A percentile compares a stretch with the other conserved stretches of the same genome.
Conservation (phyloP, 768 basidiomycete species). For the Boletellus ananiceps region DNA sequence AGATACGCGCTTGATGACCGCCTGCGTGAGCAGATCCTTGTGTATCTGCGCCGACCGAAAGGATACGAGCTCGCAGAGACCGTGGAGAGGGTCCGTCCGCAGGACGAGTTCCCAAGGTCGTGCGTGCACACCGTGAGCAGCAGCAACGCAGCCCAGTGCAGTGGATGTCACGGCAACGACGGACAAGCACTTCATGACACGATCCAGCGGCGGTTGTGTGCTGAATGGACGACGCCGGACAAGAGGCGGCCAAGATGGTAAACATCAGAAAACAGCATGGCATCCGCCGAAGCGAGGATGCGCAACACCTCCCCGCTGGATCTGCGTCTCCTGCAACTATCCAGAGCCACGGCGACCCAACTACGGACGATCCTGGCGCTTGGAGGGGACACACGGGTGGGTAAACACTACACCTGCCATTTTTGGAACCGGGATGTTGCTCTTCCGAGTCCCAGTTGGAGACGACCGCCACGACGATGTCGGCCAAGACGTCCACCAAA, state of each 20-base stretch:
- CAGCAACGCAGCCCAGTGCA: constrained; percentile 2
- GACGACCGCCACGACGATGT: constrained; percentile 15
- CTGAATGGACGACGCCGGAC: too few species aligned
- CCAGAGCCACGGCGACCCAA: too few species aligned
- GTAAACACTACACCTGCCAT: constrained; percentile 24
- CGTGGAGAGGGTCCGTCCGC: constrained; percentile 13
- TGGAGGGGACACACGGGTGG: too few species aligned
- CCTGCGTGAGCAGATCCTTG: constrained; percentile 14
- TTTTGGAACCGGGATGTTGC: constrained; percentile 14
- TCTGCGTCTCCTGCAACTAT: too few species aligned
- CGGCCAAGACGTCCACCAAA: constrained; percentile 41
- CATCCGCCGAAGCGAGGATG: neutral
- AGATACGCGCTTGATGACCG: constrained; percentile 10
- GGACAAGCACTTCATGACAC: constrained; percentile 14
- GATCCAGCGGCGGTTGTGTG: neutral
- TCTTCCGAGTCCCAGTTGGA: neutral
- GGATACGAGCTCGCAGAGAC: constrained; percentile 17
- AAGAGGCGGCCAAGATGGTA: neutral
- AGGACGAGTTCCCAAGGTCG: constrained; percentile 54
- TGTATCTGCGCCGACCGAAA: constrained; percentile 17
- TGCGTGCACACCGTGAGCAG: constrained; percentile 54
- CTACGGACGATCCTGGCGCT: too few species aligned
- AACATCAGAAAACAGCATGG: constrained; percentile 7
- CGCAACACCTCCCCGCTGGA: too few species aligned
- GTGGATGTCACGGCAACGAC: constrained; percentile 1